Conservation (phyloP, 2,329 filamentous ascomycete species). For the Trichoderma sp. region DNA sequence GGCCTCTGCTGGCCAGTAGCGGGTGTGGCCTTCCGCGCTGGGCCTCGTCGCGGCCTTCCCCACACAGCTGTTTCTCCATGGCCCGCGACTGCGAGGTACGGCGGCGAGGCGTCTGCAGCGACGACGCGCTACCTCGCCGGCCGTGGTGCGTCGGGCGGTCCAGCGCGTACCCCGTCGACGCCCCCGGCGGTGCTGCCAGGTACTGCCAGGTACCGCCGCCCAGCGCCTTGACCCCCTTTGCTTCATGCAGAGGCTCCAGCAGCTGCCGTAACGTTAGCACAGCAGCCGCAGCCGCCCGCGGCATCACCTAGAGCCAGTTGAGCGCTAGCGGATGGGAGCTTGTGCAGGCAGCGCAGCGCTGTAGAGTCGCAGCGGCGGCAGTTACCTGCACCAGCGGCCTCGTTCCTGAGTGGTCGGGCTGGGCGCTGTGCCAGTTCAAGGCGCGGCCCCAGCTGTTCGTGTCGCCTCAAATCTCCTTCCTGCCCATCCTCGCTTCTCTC, state of each 20-base stretch:
- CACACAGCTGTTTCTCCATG: slow-evolving; percentile 26
- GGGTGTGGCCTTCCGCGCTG: slow-evolving; percentile 24
- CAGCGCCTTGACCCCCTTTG: slow-evolving; percentile 10
- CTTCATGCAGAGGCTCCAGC: slow-evolving; percentile 9
- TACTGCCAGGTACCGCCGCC: background rate
- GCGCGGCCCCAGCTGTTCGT: slow-evolving; percentile 17
- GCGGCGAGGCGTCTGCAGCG: background rate
- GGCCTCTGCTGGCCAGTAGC: slow-evolving; percentile 16
- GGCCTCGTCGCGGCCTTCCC: slow-evolving; percentile 25
- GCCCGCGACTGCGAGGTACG: slow-evolving; percentile 14
- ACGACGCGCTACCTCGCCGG: background rate
- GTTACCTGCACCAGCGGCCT: slow-evolving; percentile 3
- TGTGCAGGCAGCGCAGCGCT: background rate
- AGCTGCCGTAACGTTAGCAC: background rate
- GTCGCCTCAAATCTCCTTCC: slow-evolving; percentile 24
- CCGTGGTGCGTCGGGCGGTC: background rate
- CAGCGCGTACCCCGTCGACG: background rate
- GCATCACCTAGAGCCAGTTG: background rate
- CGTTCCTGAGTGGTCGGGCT: slow-evolving; percentile 2
- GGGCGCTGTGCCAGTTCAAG: background rate
- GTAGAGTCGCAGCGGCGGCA: background rate
- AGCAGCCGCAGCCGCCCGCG: slow-evolving; percentile 12
- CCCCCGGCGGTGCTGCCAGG: no score
- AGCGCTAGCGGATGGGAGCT: background rate
- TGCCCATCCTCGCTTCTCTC: slow-evolving; percentile 22